Base-by-base conservation (phyloP, 2,329 filamentous ascomycete genomes). In the Chaetomiaceae sp. region DNA sequence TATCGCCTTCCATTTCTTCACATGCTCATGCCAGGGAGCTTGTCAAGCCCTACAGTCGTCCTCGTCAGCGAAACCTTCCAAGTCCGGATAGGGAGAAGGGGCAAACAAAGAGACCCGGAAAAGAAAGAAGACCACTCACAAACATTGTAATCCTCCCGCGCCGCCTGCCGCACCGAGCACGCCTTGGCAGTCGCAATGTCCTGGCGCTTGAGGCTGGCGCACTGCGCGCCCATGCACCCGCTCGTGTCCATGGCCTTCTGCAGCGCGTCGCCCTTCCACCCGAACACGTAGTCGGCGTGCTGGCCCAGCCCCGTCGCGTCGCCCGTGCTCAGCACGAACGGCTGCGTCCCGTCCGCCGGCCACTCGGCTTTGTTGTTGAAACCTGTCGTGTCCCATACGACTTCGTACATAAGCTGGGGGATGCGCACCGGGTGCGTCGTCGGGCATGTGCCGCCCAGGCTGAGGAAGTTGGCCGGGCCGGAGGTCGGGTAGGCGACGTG, bases 381-480 rank as follows among this genome's bases (percentile, higher is more conserved):
- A 37, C 51, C 44, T 3, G 62, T 65, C 9, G 65, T 72, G 53
- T 72, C 68, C 61, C 68, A 72, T 46, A 72, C 68, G 2, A 72
- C 66, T 54, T 73, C 70, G 54, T 68, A 70, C 69, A 73, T 72
- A 12, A 72, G 53, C 59, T 73, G 69, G 9, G 70, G 70, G 46
- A 71, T 66, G 24, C 65, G 59, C 8, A 73, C 63, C 0, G 69
- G 69, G 59, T 66, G 63, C 0, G 59, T 58, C 2, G 62, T 56
- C 3, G 67, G 67, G 53, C 67, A 69, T 42, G 57, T 55, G 6
- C 69, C 69, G 27, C 68, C 64, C 1, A 65, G 41, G 3, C 33
- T 26, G 17, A 56, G 41, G 58, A 67, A 68, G 42, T 61, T 67
- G 54, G 76, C 70, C 2, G 69, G 64, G 0, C 65, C 68, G 9